phyloP scores from a whole-genome alignment of 495 filamentous ascomycete genomes.

The Hypoxylon rickii region DNA sequence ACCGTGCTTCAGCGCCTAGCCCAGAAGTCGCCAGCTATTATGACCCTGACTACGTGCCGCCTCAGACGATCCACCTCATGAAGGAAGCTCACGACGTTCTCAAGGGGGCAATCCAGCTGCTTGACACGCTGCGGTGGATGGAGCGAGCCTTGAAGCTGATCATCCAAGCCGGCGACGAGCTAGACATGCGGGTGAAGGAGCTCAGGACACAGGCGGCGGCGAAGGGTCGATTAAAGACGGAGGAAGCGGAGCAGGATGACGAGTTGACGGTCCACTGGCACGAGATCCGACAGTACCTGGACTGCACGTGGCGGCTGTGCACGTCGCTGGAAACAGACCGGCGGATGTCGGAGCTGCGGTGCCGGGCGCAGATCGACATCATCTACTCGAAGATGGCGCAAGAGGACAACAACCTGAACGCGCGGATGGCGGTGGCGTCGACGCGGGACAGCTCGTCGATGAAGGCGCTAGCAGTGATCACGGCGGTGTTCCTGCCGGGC shows the following conservation, averaged over 20 bases:
- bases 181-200: constrained; percentile 32
- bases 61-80: constrained; percentile 41
- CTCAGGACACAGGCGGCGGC: constrained; percentile 11
- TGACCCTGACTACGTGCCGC: constrained; percentile 37
- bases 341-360: constrained; percentile 40
- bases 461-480: constrained; percentile 43
- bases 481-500: constrained; percentile 41
- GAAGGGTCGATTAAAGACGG: constrained; percentile 15
- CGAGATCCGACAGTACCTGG: constrained; percentile 42
- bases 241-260: constrained; percentile 28
- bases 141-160: constrained; percentile 41
- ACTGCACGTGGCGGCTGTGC: constrained; percentile 42
- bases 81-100: constrained; percentile 42
- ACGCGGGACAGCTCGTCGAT: constrained; percentile 43
- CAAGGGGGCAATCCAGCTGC: constrained; percentile 37
- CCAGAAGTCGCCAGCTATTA: constrained; percentile 21
- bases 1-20: neutral
- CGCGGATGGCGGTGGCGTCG: constrained; percentile 44
- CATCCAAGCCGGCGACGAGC: constrained; percentile 39
- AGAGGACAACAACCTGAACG: constrained; percentile 43
- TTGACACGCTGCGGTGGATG: constrained; percentile 43
- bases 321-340: constrained; percentile 42
- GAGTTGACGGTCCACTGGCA: constrained; percentile 40
- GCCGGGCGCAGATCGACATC: constrained; percentile 43
- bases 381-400: constrained; percentile 45